phyloP scores from a whole-genome alignment of 2,329 filamentous ascomycete species.

The Aspergillus awamori region DNA sequence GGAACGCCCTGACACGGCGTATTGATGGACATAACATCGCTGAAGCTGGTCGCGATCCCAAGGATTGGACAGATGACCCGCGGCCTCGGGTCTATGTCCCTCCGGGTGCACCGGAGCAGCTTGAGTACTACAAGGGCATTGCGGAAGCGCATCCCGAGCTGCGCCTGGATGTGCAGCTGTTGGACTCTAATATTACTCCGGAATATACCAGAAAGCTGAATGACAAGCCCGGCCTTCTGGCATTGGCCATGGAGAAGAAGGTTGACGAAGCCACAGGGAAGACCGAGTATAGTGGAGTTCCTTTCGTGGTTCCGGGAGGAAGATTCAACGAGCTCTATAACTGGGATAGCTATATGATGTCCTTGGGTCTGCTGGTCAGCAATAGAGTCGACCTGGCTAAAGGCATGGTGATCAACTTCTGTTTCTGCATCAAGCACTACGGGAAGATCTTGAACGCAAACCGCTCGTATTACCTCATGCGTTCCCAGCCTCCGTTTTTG shows the following conservation, averaged over 20 bases:
- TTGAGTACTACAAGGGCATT: constrained; percentile 83
- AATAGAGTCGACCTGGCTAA: constrained; percentile 86
- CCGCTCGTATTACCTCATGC: constrained; percentile 88
- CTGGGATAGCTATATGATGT: constrained; percentile 99
- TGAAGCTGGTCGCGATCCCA: constrained; percentile 82
- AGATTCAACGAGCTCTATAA: constrained; percentile 98
- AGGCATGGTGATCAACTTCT: constrained; percentile 94
- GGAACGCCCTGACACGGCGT: constrained; percentile 84
- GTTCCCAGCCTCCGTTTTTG: constrained; percentile 93
- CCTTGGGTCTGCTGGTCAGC: constrained; percentile 82
- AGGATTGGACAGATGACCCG: constrained; percentile 91
- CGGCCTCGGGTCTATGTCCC: constrained; percentile 92
- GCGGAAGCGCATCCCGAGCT: constrained; percentile 79
- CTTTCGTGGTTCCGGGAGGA: constrained; percentile 96
- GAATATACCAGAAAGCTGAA: constrained; percentile 83
- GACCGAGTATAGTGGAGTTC: constrained; percentile 74
- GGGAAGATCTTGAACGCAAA: constrained; percentile 98
- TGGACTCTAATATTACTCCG: constrained; percentile 72
- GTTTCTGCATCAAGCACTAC: constrained; percentile 97
- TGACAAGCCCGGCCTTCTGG: constrained; percentile 81
- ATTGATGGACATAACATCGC: constrained; percentile 84
- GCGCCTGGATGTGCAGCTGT: constrained; percentile 79
- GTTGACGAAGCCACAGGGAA: constrained; percentile 68
- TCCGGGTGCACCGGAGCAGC: constrained; percentile 78
- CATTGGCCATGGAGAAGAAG: constrained; percentile 82